phyloP scores from a whole-genome alignment of 768 basidiomycete genomes.

The Kwoniella newhampshirensis region DNA sequence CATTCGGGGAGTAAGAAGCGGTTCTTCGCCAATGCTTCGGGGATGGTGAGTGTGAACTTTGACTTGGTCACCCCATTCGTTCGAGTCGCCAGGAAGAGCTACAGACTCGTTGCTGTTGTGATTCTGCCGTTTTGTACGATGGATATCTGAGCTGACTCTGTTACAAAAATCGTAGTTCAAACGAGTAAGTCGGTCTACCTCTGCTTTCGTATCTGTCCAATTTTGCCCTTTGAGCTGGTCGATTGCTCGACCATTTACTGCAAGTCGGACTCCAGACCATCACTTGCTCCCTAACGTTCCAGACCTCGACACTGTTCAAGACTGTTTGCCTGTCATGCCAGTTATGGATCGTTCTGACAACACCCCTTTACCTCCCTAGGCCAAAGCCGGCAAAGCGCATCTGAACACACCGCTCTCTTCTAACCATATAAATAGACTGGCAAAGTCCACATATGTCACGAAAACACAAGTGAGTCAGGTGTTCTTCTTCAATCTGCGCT shows the following conservation, averaged over 20 bases:
- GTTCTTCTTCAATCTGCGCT: neutral
- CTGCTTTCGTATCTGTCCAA: no score
- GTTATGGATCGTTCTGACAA: neutral
- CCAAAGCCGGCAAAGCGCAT: constrained; percentile 50
- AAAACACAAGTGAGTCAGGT: constrained; percentile 41
- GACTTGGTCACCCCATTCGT: no score
- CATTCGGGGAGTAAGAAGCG: constrained; percentile 54
- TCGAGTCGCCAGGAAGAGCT: no score
- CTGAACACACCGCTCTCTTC: constrained; percentile 50
- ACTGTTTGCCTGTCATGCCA: no score
- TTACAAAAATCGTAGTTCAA: constrained; percentile 40
- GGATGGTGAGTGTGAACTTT: constrained; percentile 22
- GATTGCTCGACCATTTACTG: no score
- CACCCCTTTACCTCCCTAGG: constrained; percentile 14
- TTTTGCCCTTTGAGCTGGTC: no score
- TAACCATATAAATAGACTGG: constrained; percentile 48
- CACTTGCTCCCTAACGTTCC: no score
- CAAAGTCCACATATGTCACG: constrained; percentile 48
- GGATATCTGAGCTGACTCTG: neutral
- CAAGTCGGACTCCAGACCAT: no score
- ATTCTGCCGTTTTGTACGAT: neutral
- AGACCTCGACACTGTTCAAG: no score
- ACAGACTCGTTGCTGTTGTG: no score
- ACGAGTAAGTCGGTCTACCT: constrained; percentile 37
- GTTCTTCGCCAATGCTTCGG: constrained; percentile 39